Base-by-base conservation (phyloP, 306 rosid species). In the Rubus parviflorus region DNA sequence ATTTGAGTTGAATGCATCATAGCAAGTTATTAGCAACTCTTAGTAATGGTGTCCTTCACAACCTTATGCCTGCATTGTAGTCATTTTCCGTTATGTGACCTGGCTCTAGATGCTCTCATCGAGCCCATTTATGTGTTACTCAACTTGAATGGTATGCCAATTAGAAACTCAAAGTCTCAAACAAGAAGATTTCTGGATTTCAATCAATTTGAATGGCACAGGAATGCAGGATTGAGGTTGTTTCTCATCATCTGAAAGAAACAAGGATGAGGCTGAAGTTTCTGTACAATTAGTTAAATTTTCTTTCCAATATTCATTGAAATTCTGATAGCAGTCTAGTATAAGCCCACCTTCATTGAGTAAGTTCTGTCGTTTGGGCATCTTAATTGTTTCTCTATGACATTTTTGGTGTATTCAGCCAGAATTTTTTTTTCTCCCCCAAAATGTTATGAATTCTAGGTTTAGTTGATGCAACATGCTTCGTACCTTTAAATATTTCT, bases 1-100 rank as follows among this genome's bases (percentile, higher is more conserved):
- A 19, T 10, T 71, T 3, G 35, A 38, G 67, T 56, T 57, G 68
- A 72, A 42, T 57, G 42, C 54, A 45, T 74, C 58, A 30, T 61
- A 45, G 45, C 2, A 45, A 43, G 17, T 56, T 38, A 12, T 20
- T 43, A 45, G 69, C 2, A 74, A 43, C 56, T 41, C n/a, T 10
- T 11, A 17, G 1, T 17, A 40, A n/a, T 3, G 14, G 25, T 15
- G 35, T 66, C 17, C 22, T 66, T 42, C 17, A 12, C 35, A 65
- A 38, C 17, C 70, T 9, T 41, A 65, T 65, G 48, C 49, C 4
- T 19, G 9, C 19, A 66, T 2, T 48, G 15, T 48, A 11, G 22
- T 30, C 35, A 30, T 30, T 30, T 30, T 30, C 35, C 35, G 35
- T 30, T 30, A 30, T 30, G 35, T 30, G 35, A 30, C 2, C 35